phyloP scores from a whole-genome alignment of 208 protist genomes.

The Acanthamoeba castellanii region DNA sequence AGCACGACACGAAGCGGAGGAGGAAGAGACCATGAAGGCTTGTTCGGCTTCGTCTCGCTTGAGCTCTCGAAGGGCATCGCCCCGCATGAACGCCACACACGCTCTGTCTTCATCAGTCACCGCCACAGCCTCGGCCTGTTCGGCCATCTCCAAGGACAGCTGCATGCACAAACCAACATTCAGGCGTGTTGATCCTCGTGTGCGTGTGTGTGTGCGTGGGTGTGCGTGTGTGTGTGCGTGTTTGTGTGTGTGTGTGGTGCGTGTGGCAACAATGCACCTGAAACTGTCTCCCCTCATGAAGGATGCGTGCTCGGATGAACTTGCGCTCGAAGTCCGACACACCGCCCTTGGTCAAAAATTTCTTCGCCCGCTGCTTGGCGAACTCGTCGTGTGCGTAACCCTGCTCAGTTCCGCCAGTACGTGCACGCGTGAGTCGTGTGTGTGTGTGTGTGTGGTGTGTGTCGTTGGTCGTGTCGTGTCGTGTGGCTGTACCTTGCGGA shows the following conservation, averaged over 20 bases:
- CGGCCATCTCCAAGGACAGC: slow-evolving; percentile 3
- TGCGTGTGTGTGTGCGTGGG: too few relatives aligned
- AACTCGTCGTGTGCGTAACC: slow-evolving; percentile 24
- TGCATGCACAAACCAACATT: background rate
- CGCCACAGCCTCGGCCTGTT: background rate
- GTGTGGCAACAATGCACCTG: background rate
- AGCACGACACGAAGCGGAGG: background rate
- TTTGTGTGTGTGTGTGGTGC: too few relatives aligned
- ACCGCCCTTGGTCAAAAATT: background rate
- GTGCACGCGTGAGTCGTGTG: too few relatives aligned
- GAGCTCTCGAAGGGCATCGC: background rate
- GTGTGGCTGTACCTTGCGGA: slow-evolving; percentile 10
- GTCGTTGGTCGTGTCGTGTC: too few relatives aligned
- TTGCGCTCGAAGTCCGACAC: slow-evolving; percentile 24
- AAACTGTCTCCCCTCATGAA: slow-evolving; percentile 1
- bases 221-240: too few relatives aligned
- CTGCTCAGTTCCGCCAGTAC: background rate
- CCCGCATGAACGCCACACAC: slow-evolving; percentile 1
- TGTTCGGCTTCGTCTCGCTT: slow-evolving; percentile 16
- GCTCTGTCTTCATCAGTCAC: background rate
- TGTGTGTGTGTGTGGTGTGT: background rate
- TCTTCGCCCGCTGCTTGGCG: slow-evolving; percentile 1
- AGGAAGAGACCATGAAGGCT: background rate
- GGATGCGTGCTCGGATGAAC: slow-evolving; percentile 4
- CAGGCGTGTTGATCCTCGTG: background rate